Conservation (phyloP, 345 rosid genomes). For the Barbarea vulgaris region DNA sequence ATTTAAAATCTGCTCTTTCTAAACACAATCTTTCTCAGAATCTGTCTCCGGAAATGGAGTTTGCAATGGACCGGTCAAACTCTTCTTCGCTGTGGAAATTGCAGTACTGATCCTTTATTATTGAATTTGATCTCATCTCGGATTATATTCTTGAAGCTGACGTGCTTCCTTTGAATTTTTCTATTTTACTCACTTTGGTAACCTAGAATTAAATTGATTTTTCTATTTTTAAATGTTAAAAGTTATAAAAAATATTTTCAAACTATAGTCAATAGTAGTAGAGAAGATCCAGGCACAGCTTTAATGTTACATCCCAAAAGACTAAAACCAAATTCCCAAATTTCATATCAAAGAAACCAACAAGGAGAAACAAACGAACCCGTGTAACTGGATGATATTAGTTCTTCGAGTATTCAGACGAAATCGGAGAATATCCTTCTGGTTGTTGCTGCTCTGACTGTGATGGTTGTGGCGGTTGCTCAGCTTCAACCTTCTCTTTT, state of each 20-base stretch:
- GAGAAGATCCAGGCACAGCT: conserved; percentile 22
- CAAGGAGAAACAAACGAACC: conserved; percentile 5
- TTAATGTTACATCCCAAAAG: conserved; percentile 29
- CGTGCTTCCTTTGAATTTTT: not conserved
- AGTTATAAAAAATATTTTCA: not conserved
- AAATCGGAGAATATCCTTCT: conserved; percentile 53
- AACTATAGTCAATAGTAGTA: not conserved
- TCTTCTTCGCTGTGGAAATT: conserved; percentile 73
- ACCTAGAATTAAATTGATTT: not conserved
- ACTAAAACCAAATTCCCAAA: conserved; percentile 30
- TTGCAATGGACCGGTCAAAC: conserved; percentile 62
- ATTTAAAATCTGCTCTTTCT: conserved; percentile 46
- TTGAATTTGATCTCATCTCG: not conserved
- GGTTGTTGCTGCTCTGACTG: conserved; percentile 33
- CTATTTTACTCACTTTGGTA: not conserved
- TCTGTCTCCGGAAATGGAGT: conserved; percentile 47
- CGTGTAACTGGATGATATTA: conserved; percentile 18
- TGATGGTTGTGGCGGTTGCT: conserved; percentile 43
- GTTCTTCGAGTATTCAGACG: conserved; percentile 42
- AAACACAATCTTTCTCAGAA: conserved; percentile 39
- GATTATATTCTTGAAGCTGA: not conserved
- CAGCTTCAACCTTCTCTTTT: conserved; percentile 73
- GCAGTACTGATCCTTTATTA: conserved; percentile 44
- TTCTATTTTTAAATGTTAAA: not conserved
- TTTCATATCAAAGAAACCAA: conserved; percentile 24